Evolutionary conservation across 805 yeast species (phyloP).

Genomic region (Pichia insulana): DNA sequence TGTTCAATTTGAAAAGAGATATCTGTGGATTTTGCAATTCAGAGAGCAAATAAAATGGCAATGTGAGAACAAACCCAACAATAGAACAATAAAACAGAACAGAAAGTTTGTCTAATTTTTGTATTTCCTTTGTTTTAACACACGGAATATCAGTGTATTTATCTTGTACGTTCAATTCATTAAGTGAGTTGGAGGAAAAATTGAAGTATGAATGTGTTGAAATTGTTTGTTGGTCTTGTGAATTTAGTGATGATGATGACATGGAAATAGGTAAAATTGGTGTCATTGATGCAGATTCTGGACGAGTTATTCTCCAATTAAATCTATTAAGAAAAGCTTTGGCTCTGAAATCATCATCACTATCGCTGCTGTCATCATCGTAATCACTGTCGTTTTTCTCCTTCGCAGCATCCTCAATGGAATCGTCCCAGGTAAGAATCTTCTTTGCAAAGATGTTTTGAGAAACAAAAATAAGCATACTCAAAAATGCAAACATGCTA

Average conservation of each 20-base stretch:
- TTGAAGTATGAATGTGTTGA: slow-evolving; percentile 13
- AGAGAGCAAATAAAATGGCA: slow-evolving; percentile 54
- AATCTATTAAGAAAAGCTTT: slow-evolving; percentile 22
- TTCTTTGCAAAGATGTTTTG: slow-evolving; percentile 78
- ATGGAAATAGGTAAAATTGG: slow-evolving; percentile 28
- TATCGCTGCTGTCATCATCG: slow-evolving; percentile 7
- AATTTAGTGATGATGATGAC: slow-evolving; percentile 15
- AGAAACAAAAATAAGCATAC: slow-evolving; percentile 62
- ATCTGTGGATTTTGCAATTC: slow-evolving; percentile 32
- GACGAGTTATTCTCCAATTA: slow-evolving; percentile 23
- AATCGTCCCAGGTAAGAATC: slow-evolving; percentile 45
- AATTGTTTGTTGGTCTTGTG: slow-evolving; percentile 15
- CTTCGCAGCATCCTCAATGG: neutral
- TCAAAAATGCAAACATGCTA: slow-evolving; percentile 40
- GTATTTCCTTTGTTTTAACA: slow-evolving; percentile 9
- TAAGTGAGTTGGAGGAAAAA: slow-evolving; percentile 5
- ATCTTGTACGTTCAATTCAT: slow-evolving; percentile 3
- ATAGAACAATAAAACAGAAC: slow-evolving; percentile 64
- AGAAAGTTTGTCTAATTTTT: slow-evolving; percentile 59
- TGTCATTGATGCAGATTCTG: slow-evolving; percentile 28
- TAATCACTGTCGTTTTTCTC: slow-evolving; percentile 9
- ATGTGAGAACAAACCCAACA: slow-evolving; percentile 57
- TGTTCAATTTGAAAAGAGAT: slow-evolving; percentile 24
- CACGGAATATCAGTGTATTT: neutral
- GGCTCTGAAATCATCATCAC: slow-evolving; percentile 17